phyloP scores from a whole-genome alignment of 169 alveolate species.

The Plasmodium cynomolgi region DNA sequence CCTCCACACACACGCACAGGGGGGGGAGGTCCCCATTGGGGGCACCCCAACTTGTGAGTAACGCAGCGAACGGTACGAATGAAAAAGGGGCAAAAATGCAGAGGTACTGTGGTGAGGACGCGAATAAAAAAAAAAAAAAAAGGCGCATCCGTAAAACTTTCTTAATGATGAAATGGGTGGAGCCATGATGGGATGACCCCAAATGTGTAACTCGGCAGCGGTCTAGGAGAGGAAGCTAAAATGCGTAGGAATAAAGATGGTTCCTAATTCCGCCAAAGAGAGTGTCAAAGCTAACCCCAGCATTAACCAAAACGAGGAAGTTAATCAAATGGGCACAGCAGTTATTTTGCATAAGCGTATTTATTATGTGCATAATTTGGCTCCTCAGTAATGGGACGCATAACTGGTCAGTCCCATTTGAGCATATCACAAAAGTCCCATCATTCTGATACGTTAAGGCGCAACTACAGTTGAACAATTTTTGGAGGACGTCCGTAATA shows the following conservation, averaged over 20 bases:
- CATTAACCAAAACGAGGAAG: constrained; percentile 17
- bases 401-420: background rate
- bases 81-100: too few species aligned
- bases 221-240: background rate
- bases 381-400: background rate
- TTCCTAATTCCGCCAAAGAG: constrained; percentile 18
- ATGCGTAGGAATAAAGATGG: constrained; percentile 24
- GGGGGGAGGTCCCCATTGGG: background rate
- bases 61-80: background rate
- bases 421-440: background rate
- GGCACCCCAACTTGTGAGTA: background rate
- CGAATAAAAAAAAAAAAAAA: too few species aligned
- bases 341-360: background rate
- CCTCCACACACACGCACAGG: background rate
- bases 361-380: background rate
- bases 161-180: background rate
- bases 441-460: constrained; percentile 12
- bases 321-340: constrained; percentile 10
- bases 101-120: too few species aligned
- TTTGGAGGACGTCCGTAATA: background rate
- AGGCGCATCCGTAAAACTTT: background rate
- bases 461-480: background rate
- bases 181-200: background rate
- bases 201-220: background rate
- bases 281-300: constrained; percentile 1